Evolutionary conservation across 306 rosid genomes (phyloP).

Genomic region (Quercus mongolica): DNA sequence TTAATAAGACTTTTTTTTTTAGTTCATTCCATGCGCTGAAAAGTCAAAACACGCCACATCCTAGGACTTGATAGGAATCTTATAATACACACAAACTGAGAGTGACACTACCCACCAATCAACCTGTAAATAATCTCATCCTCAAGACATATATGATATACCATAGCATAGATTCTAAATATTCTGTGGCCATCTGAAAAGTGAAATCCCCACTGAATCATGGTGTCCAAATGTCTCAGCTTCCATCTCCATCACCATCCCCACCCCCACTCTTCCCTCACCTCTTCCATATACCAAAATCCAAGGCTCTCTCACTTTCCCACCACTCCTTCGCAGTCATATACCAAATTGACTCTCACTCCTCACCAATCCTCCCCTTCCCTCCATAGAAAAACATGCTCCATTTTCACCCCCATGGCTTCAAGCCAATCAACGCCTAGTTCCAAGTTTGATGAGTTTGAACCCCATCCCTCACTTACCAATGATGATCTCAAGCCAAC

Average conservation of each 20-base stretch:
- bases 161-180: background rate
- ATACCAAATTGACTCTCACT: background rate
- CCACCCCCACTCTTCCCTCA: constrained; percentile 16
- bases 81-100: background rate
- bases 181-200: constrained; percentile 2
- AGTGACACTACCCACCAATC: background rate
- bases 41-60: background rate
- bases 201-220: constrained; percentile 12
- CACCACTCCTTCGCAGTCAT: constrained; percentile 2
- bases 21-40: background rate
- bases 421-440: constrained; percentile 4
- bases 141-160: background rate
- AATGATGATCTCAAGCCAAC: constrained; percentile 86
- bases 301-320: constrained; percentile 11
- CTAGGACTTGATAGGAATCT: background rate
- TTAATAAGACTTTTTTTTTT: too few species aligned
- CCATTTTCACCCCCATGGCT: constrained; percentile 20
- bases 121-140: constrained; percentile 33
- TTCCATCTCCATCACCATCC: constrained; percentile 29
- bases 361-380: background rate
- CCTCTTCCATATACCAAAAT: constrained; percentile 11
- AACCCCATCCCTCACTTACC: constrained; percentile 47
- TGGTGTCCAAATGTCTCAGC: constrained; percentile 36
- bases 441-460: constrained; percentile 12
- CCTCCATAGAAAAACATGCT: constrained; percentile 24